Percentiles rank a stretch among this genome's conserved stretches.
These are phyloP conservation scores for Arthrocladium fulminans DNA, from an alignment of 2,329 filamentous ascomycete genomes.

Conservation along the genomic window DNA sequence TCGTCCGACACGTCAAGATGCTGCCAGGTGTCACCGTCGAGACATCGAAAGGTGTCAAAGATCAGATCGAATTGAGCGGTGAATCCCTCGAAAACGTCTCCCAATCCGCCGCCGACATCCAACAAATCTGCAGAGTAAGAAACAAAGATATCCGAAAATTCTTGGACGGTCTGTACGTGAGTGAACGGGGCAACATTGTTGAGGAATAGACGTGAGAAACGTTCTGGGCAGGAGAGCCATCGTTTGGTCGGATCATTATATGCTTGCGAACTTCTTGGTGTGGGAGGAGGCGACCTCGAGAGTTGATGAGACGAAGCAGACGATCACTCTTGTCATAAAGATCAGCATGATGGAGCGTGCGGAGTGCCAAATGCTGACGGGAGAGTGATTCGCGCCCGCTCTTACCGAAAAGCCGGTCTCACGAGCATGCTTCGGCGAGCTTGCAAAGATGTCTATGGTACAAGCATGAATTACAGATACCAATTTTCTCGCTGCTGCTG, in stretches of 20 bases:
- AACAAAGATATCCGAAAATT: conserved; percentile 99
- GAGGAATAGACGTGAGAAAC: conserved; percentile 40
- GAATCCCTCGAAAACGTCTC: conserved; percentile 97
- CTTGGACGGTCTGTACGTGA: conserved; percentile 99
- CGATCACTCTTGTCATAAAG: not conserved
- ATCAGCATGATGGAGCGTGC: not conserved
- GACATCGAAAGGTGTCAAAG: conserved; percentile 88
- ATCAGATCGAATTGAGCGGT: conserved; percentile 85
- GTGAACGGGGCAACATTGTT: conserved; percentile 91
- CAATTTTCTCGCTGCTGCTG: not conserved
- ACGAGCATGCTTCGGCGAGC: not conserved
- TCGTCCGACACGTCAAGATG: conserved; percentile 86
- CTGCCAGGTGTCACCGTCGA: conserved; percentile 82
- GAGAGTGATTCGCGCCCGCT: not conserved
- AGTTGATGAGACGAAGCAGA: not conserved
- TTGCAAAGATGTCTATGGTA: not conserved
- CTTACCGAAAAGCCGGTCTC: not conserved
- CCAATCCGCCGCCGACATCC: conserved; percentile 96
- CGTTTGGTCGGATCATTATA: not conserved
- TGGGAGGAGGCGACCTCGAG: not conserved
- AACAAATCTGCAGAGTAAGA: conserved; percentile 98
- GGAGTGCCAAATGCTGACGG: not conserved
- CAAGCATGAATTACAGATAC: conserved; percentile 4
- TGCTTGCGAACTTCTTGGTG: not conserved
- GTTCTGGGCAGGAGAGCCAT: not conserved